phyloP scores from a whole-genome alignment of 306 rosid species.

The Sphenostylis stenocarpa region DNA sequence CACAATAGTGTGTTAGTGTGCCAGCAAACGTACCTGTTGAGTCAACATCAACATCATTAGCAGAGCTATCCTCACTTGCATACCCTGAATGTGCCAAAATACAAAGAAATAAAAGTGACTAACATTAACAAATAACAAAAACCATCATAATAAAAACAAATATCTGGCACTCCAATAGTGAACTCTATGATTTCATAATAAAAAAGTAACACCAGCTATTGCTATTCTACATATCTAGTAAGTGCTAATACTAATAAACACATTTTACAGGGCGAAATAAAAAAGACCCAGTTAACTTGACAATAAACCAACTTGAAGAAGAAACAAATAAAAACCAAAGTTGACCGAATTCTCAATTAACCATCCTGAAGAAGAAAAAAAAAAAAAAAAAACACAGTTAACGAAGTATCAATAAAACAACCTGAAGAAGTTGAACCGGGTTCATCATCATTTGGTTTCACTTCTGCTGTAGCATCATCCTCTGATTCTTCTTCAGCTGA shows the following conservation, averaged over 20 bases:
- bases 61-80: constrained; percentile 75
- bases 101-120: neutral
- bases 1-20: neutral
- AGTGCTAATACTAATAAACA: neutral
- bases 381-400: neutral
- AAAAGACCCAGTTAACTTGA: neutral
- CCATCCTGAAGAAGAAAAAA: no score
- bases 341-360: no score
- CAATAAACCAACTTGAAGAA: constrained; percentile 62
- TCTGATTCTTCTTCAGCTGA: constrained; percentile 42
- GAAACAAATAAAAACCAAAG: no score
- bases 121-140: neutral
- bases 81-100: constrained; percentile 51
- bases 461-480: constrained; percentile 33
- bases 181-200: neutral
- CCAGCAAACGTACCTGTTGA: constrained; percentile 49
- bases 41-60: constrained; percentile 51
- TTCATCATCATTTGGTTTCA: constrained; percentile 39
- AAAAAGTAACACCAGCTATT: neutral
- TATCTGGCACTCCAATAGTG: neutral
- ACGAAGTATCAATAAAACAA: constrained; percentile 28
- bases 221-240: neutral
- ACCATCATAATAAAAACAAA: neutral
- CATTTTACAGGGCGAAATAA: neutral
- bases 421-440: constrained; percentile 72